Base-by-base conservation (phyloP, 352 stramenopile genomes). In the Pythium aphanidermatum region DNA sequence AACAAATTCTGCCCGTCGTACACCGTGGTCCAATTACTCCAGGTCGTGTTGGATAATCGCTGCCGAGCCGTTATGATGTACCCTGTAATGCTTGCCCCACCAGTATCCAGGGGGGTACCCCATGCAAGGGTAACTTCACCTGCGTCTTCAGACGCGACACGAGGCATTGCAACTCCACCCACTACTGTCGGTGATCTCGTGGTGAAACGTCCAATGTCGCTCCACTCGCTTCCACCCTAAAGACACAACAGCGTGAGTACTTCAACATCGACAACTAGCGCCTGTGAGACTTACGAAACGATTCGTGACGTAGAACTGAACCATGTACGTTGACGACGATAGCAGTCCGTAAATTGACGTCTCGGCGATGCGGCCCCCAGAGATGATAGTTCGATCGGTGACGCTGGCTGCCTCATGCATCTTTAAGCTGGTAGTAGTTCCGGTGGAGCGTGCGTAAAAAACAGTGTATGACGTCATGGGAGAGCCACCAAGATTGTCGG, bases 101-200 rank as follows among this genome's bases (percentile, higher is more conserved):
- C 73, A 10, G 44, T 51, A 19, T 85, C 73, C 19, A 74, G 37
- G 2, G 73, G 73, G 6, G 27, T 28, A 3, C 36, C 31, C 73
- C 73, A 85, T 14, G 41, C 20, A 5, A 83, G 31, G 2, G 60
- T 75, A 1, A 85, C 26, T 28, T 79, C 60, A 2, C 73, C 70
- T 16, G 70, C 70, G 30, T 81, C 68, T 51, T 85, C 63, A 2
- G 46, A 31, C 1, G 28, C 27, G 9, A 77, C 40, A 3, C 39
- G 41, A 11, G 73, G 73, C 2, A 26, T 25, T 10, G 14, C 13
- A n/a, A 83, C 53, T 2, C 50, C 56, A 5, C 30, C 43, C 4
- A 66, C 60, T 3, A 54, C 31, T 12, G 68, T 67, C 0, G 68
- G 68, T 2, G 31, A 39, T 10, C 36, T 68, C 0, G 73, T 85